phyloP scores from a whole-genome alignment of 1,284 basidiomycete genomes.

The Ganoderma multipileum region DNA sequence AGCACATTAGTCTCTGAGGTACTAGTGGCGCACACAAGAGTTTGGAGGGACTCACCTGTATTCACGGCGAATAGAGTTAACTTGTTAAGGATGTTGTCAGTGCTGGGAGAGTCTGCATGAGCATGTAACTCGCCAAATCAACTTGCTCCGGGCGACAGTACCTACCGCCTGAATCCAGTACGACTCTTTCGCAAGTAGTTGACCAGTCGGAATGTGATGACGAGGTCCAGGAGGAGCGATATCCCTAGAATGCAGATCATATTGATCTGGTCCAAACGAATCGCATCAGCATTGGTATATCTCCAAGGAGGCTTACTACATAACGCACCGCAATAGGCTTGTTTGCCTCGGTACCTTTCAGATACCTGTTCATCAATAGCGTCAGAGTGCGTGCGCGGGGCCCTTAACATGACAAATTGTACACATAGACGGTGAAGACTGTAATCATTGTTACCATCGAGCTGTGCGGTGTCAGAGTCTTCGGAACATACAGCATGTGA shows the following conservation, averaged over 20 bases:
- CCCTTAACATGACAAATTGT: neutral
- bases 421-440: neutral
- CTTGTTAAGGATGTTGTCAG: conserved; percentile 1
- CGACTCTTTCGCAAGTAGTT: conserved; percentile 2
- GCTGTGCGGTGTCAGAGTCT: neutral
- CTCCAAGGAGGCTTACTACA: neutral
- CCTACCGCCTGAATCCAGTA: conserved; percentile 7
- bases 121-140: neutral
- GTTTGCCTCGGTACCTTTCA: neutral
- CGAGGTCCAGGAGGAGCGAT: neutral
- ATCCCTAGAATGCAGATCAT: neutral
- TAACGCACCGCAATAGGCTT: neutral
- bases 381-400: neutral
- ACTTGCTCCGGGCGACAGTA: neutral
- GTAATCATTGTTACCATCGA: neutral
- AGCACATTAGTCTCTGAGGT: neutral
- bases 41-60: neutral
- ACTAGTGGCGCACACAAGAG: neutral
- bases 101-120: neutral
- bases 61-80: conserved; percentile 4
- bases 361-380: neutral
- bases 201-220: neutral
- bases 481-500: neutral
- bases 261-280: neutral
- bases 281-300: neutral